A percentile compares a stretch with the other conserved stretches of the same genome.
These are phyloP conservation scores for Alnus rubra DNA, from an alignment of 306 rosid species.

Conservation along the genomic window DNA sequence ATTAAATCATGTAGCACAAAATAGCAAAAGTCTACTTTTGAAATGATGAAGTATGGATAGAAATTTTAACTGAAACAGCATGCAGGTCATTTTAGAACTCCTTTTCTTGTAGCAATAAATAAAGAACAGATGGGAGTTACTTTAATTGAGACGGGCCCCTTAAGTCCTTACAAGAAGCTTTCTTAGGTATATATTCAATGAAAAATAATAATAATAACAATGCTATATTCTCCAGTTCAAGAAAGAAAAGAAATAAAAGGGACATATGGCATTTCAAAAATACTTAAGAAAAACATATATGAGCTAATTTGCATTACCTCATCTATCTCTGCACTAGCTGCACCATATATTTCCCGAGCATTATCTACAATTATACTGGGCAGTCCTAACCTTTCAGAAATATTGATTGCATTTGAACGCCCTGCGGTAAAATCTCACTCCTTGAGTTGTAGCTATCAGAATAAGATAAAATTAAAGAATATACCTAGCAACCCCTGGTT, in stretches of 20 bases:
- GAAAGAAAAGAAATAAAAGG: no score
- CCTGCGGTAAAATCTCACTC: no score
- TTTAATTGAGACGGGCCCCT: neutral
- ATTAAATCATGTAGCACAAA: conserved; percentile 22
- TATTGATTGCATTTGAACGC: no score
- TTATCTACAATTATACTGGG: no score
- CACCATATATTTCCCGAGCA: no score
- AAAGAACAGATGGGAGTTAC: neutral
- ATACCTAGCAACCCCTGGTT: conserved; percentile 15
- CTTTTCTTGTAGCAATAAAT: neutral
- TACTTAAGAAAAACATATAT: no score
- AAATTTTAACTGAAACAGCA: conserved; percentile 2
- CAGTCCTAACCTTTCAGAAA: no score
- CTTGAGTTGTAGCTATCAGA: neutral
- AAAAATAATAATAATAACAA: neutral
- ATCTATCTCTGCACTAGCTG: no score
- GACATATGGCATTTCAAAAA: no score
- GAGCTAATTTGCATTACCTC: no score
- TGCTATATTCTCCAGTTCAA: no score
- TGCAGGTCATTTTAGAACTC: neutral
- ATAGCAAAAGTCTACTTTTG: conserved; percentile 13
- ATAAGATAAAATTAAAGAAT: conserved; percentile 7
- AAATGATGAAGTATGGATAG: conserved; percentile 12
- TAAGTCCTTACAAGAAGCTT: neutral
- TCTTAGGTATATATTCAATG: neutral